phyloP scores from a whole-genome alignment of 169 alveolate species.

The Eimeria praecox region DNA sequence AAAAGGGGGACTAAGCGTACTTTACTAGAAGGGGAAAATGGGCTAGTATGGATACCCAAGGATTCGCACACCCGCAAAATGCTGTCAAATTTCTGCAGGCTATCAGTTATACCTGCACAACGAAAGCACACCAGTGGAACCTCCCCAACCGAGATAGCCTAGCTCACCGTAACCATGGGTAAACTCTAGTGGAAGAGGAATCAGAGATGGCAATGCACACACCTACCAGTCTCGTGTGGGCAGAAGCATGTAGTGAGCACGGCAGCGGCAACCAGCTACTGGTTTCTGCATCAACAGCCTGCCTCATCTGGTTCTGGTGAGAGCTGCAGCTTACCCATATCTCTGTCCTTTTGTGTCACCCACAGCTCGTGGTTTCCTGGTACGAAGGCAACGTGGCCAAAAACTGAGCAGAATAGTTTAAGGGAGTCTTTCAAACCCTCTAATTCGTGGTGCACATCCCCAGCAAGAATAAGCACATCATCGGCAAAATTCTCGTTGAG shows the following conservation, averaged over 20 bases:
- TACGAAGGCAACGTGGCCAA: slow-evolving; percentile 71
- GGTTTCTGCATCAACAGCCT: not conserved
- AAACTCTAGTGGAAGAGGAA: not conserved
- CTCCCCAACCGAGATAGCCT: not conserved
- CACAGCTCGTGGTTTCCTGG: slow-evolving; percentile 75
- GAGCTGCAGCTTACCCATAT: slow-evolving; percentile 1
- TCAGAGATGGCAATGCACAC: not conserved
- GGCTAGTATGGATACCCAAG: slow-evolving; percentile 62
- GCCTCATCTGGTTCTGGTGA: not conserved
- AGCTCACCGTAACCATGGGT: not conserved
- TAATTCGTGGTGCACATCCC: slow-evolving; percentile 67
- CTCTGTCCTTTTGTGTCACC: slow-evolving; percentile 61
- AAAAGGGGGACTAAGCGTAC: slow-evolving; percentile 67
- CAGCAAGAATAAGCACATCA: slow-evolving; percentile 61
- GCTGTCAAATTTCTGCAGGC: slow-evolving; percentile 53
- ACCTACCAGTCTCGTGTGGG: not conserved
- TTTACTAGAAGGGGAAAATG: slow-evolving; percentile 32
- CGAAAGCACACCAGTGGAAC: not conserved
- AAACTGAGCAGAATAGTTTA: slow-evolving; percentile 60
- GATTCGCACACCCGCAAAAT: slow-evolving; percentile 68
- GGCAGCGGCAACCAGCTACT: not conserved
- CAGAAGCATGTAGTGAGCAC: not conserved
- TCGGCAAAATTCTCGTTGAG: slow-evolving; percentile 40
- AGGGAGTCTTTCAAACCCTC: slow-evolving; percentile 67
- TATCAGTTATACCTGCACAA: slow-evolving; percentile 59